These are phyloP conservation scores for Neurospora tetraspora DNA, from an alignment of 495 filamentous ascomycete species.

Conservation along the genomic window DNA sequence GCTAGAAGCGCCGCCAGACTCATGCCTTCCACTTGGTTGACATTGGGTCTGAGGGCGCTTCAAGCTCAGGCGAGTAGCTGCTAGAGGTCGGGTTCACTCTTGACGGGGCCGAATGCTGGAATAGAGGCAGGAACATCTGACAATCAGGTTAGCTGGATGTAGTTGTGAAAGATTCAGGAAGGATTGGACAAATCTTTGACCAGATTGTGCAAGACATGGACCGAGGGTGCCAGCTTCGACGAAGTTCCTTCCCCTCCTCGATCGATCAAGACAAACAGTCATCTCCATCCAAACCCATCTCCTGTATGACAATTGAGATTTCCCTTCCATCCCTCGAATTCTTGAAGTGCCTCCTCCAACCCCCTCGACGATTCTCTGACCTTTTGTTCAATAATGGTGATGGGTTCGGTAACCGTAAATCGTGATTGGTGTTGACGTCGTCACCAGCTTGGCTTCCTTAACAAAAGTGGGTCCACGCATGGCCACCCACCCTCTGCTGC, in stretches of 20 bases:
- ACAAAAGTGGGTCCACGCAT: too few species aligned
- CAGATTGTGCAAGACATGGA: background rate
- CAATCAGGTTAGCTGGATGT: background rate
- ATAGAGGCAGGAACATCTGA: background rate
- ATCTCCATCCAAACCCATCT: too few species aligned
- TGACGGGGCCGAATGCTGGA: background rate
- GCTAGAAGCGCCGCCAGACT: accelerated
- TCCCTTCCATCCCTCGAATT: too few species aligned
- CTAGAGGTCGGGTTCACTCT: too few species aligned
- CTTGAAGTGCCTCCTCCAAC: too few species aligned
- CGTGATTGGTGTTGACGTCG: too few species aligned
- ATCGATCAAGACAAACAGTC: background rate
- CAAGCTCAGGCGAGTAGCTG: background rate
- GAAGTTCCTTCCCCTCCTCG: background rate
- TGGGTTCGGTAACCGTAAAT: too few species aligned
- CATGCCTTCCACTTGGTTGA: background rate
- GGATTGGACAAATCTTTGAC: background rate
- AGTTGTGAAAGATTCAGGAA: background rate
- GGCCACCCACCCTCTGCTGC: too few species aligned
- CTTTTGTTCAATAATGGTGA: too few species aligned
- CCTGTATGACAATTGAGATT: too few species aligned
- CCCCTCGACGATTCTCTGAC: too few species aligned
- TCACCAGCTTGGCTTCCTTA: too few species aligned
- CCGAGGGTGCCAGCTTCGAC: background rate
- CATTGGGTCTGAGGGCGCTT: background rate